A percentile compares a stretch with the other conserved stretches of the same genome.
These are phyloP conservation scores for Pterocarpus santalinus DNA, from an alignment of 306 rosid species.

Conservation along the genomic window DNA sequence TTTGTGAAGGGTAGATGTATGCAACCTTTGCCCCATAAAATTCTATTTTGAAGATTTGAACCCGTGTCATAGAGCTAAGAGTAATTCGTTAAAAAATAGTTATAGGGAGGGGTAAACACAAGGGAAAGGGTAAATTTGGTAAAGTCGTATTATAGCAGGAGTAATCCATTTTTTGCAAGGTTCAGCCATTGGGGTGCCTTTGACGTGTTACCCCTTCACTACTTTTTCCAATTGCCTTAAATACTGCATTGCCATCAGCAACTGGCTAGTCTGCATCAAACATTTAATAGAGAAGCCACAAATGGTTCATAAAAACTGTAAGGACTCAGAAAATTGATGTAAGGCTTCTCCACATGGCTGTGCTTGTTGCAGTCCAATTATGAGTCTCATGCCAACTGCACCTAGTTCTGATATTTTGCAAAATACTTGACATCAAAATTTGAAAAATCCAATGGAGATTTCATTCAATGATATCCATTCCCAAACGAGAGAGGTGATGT, in stretches of 20 bases:
- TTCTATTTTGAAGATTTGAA: too few species aligned
- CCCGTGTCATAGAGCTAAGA: too few species aligned
- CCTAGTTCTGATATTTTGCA: conserved; percentile 18
- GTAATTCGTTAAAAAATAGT: too few species aligned
- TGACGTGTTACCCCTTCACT: conserved; percentile 14
- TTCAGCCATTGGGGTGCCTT: background rate
- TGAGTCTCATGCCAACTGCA: conserved; percentile 49
- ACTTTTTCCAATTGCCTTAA: background rate
- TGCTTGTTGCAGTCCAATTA: conserved; percentile 22
- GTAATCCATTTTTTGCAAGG: background rate
- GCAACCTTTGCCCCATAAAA: too few species aligned
- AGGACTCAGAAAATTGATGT: conserved; percentile 43
- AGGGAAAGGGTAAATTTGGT: too few species aligned
- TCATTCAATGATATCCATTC: conserved; percentile 37
- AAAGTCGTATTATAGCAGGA: background rate
- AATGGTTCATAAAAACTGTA: conserved; percentile 29
- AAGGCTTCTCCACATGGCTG: conserved; percentile 10
- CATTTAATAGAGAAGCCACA: conserved; percentile 36
- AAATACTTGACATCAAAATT: conserved; percentile 45
- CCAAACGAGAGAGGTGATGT: conserved; percentile 38
- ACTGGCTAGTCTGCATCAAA: conserved; percentile 35
- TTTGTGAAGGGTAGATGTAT: too few species aligned
- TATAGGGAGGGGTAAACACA: too few species aligned
- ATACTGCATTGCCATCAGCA: conserved; percentile 27
- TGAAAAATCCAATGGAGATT: conserved; percentile 39